Evolutionary conservation across 345 rosid genomes (phyloP), one percentile per base, ranked within the genome.

Genomic region (Sisymbrium irio): DNA sequence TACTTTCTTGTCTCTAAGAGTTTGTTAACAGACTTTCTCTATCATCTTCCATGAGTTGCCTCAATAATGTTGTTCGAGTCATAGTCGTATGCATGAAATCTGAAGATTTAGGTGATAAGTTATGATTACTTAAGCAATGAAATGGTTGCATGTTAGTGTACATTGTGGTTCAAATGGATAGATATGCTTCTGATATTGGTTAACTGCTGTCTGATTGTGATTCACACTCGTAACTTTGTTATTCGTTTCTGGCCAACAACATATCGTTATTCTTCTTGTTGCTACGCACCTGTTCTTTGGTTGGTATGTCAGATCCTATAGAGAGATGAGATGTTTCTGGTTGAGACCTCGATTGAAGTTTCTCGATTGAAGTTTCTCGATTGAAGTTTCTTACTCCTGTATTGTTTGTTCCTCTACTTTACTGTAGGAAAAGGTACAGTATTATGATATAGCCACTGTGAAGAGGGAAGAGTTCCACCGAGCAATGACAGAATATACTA

Each of bases 381-480:
- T 32, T 32, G 8, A 55, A 44, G 66, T 60, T 32, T 50, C 64
- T 72, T 37, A 74, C 47, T 10, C 53, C 13, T 56, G 4, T 35
- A 22, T 71, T 27, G 58, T 78, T 33, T 55, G 40, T 46, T 75
- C 30, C 3, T 78, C 61, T 30, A 58, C 69, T 39, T 33, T 45
- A 46, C 19, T 71, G 62, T 69, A 94, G 98, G 98, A 91, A 77
- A 91, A 94, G 56, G 95, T 94, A n/a, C 84, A 88, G 64, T 91
- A 94, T 71, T 94, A 94, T 74, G 98, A 94, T 74, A 81, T 89
- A 30, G 98, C 98, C 63, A 89, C 89, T 1, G 89, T 80, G 80
- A 94, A 89, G 74, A 86, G 97, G 69, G 92, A 91, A 45, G 96
- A 89, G 78, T 94, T 94, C 73, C 97, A 94, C 67, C 78, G 77